Base-by-base conservation (phyloP, 169 alveolate species). In the Cryptosporidium canis region DNA sequence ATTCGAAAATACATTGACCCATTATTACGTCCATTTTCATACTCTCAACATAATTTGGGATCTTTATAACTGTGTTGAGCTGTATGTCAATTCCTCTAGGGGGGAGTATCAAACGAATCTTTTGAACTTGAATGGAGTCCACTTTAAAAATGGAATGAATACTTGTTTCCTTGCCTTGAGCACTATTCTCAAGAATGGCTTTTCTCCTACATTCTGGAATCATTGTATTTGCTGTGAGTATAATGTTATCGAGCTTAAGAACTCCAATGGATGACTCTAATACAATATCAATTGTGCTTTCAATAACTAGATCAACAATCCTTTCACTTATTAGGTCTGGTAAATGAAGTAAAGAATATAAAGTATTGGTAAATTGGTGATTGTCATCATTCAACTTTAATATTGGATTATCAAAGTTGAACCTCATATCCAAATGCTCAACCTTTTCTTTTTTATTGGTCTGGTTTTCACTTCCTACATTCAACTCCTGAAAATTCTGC, bases 41-140 rank as follows among this genome's bases (percentile, higher is more conserved):
- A 77, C 27, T 44, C 9, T 77, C 72, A 18, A 77, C 51, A 43
- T 77, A 77, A 33, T 77, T 77, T 7, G 87, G 87, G 7, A 77
- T 43, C 29, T 41, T 77, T 18, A 77, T 58, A 39, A 45, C 21
- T 9, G 87, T 61, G 14, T 77, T 77, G 6, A 77, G 24, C 18
- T 77, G 77, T 39, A 77, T 58, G 24, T 77, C 87, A 56, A 61
- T 61, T 39, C 87, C 87, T 58, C 87, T 77, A 24, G 87, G 87
- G 35, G 87, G 87, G 18, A 77, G 53, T 21, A 77, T 77, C 37
- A 77, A 31, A 16, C 87, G 56, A 24, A 77, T 77, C 45, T 61
- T 77, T 29, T 77, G 87, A 9, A 77, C 21, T 61, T 77, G 87
- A 29, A 77, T 77, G 12, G 87, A 77, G 35, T 77, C 87, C 8